Percentiles rank a stretch among this genome's conserved stretches.
Evolutionary conservation across 2,329 filamentous ascomycete genomes (phyloP).

Genomic region (Blastomyces gilchristii): DNA sequence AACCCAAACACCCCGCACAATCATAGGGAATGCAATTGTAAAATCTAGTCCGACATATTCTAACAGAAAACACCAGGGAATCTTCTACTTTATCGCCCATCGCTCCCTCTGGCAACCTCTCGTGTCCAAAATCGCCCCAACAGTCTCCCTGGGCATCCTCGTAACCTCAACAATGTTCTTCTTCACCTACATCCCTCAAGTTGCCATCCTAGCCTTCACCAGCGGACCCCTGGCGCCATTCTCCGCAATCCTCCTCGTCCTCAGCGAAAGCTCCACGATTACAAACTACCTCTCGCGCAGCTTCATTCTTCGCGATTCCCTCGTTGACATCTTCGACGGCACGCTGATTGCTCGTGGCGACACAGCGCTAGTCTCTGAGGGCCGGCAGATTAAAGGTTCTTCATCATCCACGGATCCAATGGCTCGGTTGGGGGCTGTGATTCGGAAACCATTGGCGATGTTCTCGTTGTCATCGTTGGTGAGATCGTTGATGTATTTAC

Average conservation of each 20-base stretch:
- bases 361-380: slow-evolving; percentile 57
- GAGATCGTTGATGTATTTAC: slow-evolving; percentile 73
- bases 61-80: slow-evolving; percentile 37
- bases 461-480: slow-evolving; percentile 53
- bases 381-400: slow-evolving; percentile 56
- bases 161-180: slow-evolving; percentile 76
- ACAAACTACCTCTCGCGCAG: slow-evolving; percentile 47
- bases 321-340: slow-evolving; percentile 84
- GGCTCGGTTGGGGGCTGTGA: slow-evolving; percentile 46
- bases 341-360: slow-evolving; percentile 47
- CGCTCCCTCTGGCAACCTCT: slow-evolving; percentile 51
- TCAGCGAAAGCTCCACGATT: slow-evolving; percentile 46
- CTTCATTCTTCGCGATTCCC: slow-evolving; percentile 69
- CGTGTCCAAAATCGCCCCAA: slow-evolving; percentile 47
- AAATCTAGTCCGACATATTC: neutral
- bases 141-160: slow-evolving; percentile 57
- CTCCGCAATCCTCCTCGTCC: slow-evolving; percentile 49
- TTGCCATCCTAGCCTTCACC: slow-evolving; percentile 70
- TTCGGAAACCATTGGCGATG: slow-evolving; percentile 45
- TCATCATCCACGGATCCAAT: slow-evolving; percentile 41
- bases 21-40: neutral
- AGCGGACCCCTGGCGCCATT: slow-evolving; percentile 63
- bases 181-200: slow-evolving; percentile 77
- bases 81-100: slow-evolving; percentile 50
- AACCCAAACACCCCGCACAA: slow-evolving; percentile 1